Conservation (phyloP, 306 rosid species). For the Purshia tridentata region DNA sequence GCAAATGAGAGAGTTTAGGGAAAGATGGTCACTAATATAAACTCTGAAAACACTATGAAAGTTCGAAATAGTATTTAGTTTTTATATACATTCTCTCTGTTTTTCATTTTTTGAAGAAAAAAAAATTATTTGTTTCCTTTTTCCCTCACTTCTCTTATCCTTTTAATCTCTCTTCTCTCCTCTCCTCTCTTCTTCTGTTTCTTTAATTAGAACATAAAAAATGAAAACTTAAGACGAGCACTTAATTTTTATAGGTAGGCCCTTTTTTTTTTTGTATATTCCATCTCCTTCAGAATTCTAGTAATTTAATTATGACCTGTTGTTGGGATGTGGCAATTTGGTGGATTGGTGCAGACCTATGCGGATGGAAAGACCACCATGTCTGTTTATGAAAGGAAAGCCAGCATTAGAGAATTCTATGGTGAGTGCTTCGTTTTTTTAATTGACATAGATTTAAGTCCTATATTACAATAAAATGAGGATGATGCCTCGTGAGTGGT, state of each 20-base stretch:
- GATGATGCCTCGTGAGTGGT: too few relatives aligned
- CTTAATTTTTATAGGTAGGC: background rate
- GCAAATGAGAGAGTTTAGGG: background rate
- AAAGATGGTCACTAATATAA: background rate
- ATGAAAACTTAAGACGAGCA: background rate
- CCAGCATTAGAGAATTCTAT: slow-evolving; percentile 78
- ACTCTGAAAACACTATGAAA: background rate
- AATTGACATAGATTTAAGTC: too few relatives aligned
- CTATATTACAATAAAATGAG: too few relatives aligned
- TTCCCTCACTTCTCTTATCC: background rate
- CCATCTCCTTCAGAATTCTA: slow-evolving; percentile 21
- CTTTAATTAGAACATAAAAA: too few relatives aligned
- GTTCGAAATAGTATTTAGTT: background rate
- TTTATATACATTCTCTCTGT: background rate
- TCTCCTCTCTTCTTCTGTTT: background rate
- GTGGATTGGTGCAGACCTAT: slow-evolving; percentile 56
- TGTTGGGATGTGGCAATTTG: slow-evolving; percentile 27
- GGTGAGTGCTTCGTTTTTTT: too few relatives aligned
- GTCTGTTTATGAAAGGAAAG: slow-evolving; percentile 81
- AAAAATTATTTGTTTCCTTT: too few relatives aligned
- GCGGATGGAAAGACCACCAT: slow-evolving; percentile 83
- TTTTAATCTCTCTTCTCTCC: background rate
- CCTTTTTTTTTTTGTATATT: background rate
- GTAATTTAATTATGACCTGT: slow-evolving; percentile 3
- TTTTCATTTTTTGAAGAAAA: too few relatives aligned